A percentile compares a stretch with the other conserved stretches of the same genome.
Conservation (phyloP, 2,329 filamentous ascomycete species). For the Calycina herbarum region DNA sequence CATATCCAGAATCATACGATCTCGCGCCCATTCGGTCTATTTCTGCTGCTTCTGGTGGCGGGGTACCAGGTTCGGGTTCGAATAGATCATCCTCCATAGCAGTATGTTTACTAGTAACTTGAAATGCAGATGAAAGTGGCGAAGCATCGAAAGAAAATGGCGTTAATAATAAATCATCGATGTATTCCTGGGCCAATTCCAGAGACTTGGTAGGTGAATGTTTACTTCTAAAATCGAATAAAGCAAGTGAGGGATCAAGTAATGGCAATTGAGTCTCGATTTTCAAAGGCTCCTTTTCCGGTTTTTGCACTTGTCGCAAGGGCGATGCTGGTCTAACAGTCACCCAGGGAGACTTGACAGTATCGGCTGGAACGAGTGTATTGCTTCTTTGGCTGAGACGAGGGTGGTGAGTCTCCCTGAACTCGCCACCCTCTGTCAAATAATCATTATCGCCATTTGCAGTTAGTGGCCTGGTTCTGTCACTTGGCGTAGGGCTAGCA, state of each 20-base stretch:
- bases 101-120: conserved; percentile 50
- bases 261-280: conserved; percentile 20
- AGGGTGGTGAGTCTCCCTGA: conserved; percentile 17
- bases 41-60: conserved; percentile 14
- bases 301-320: conserved; percentile 21
- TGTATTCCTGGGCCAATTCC: conserved; percentile 30
- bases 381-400: conserved; percentile 26
- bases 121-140: conserved; percentile 38
- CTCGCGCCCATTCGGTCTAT: conserved; percentile 9
- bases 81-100: conserved; percentile 52
- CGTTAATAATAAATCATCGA: conserved; percentile 34
- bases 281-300: conserved; percentile 19
- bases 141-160: conserved; percentile 41
- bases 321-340: conserved; percentile 27
- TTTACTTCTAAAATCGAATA: conserved; percentile 25
- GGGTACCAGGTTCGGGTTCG: conserved; percentile 31
- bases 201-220: conserved; percentile 28
- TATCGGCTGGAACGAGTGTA: conserved; percentile 25
- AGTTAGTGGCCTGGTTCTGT: conserved; percentile 22
- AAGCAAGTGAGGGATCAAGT: conserved; percentile 22
- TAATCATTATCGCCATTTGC: conserved; percentile 28
- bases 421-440: conserved; percentile 14
- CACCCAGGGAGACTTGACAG: conserved; percentile 25
- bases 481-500: conserved; percentile 50
- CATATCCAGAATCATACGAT: conserved; percentile 34